Evolutionary conservation across 2,329 filamentous ascomycete species (phyloP), one percentile per base, ranked within the genome.

Genomic region (Venturiaceae sp.): DNA sequence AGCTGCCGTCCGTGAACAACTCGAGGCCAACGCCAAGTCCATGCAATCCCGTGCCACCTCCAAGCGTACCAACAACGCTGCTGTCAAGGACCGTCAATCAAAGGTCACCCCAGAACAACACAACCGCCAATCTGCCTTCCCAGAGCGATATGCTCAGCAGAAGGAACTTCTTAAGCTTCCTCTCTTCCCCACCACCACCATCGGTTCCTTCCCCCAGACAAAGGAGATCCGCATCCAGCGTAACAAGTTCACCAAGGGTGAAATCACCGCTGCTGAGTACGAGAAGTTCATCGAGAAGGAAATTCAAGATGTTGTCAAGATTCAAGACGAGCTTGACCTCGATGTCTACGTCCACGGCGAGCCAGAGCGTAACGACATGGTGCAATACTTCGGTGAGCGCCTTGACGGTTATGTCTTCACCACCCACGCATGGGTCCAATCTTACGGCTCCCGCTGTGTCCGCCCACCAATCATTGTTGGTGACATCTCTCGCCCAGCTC

Each of bases 291-390:
- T 99, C 68, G 90, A 97, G 84, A 88, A 95, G 83, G 94, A 99
- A 84, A 99, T 99, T 69, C 82, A 90, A 70, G 87, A 95, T 63
- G 90, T 92, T 72, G 84, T 99, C 78, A 89, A 91, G 82, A 89
- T 97, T 76, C 94, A 99, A 81, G 91, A 97, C 71, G 94, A 97
- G 81, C 92, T 99, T 70, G 91, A 85, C 75, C 87, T 99, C 58
- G 94, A 99, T 68, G 94, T 99, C 75, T 90, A 88, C 73, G 94
- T 99, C 65, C 94, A 99, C 82, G 94, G 94, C 74, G 94, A 99
- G 84, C 94, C 94, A 61, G 94, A 99, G 85, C 91, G 94, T 76
- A 99, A 99, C 81, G 94, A 99, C 86, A 99, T 99, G 94, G 94
- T 99, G 57, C 94, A 99, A 80, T 99, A 96, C 86, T 99, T 99